Evolutionary conservation across 495 filamentous ascomycete genomes (phyloP).

Genomic region (Daldinia grandis): DNA sequence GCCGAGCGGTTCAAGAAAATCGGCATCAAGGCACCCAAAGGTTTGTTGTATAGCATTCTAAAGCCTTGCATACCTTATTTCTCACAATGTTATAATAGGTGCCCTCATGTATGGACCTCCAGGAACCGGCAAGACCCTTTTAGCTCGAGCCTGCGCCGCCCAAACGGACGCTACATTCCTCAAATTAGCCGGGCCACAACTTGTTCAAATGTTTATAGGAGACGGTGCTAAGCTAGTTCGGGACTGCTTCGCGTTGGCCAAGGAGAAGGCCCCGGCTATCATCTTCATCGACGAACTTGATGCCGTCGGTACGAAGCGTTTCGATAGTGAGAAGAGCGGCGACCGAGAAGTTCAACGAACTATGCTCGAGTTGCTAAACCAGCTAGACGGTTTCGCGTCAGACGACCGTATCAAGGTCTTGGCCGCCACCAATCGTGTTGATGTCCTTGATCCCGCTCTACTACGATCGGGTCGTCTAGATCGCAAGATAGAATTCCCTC

Average conservation of each 20-base stretch:
- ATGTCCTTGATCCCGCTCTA: slow-evolving; percentile 94
- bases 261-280: slow-evolving; percentile 97
- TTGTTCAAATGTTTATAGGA: slow-evolving; percentile 99
- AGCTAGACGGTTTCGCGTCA: slow-evolving; percentile 98
- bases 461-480: slow-evolving; percentile 94
- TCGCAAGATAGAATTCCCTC: slow-evolving; percentile 98
- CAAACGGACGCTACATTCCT: slow-evolving; percentile 99
- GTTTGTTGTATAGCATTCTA: slow-evolving; percentile 57
- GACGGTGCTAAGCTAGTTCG: slow-evolving; percentile 98
- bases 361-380: slow-evolving; percentile 98
- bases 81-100: slow-evolving; percentile 61
- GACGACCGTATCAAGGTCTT: slow-evolving; percentile 99
- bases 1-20: slow-evolving; percentile 99
- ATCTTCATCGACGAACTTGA: slow-evolving; percentile 99
- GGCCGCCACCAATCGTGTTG: slow-evolving; percentile 96
- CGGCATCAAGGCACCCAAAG: slow-evolving; percentile 99
- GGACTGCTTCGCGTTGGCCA: slow-evolving; percentile 96
- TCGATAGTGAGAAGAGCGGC: slow-evolving; percentile 98
- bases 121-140: slow-evolving; percentile 95
- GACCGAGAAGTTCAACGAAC: slow-evolving; percentile 98
- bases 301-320: slow-evolving; percentile 96
- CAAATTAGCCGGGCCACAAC: slow-evolving; percentile 95
- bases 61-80: slow-evolving; percentile 19
- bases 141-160: slow-evolving; percentile 95
- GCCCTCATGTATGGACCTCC: slow-evolving; percentile 99